Base-by-base conservation (phyloP, 129 eudicot genomes). In the Ambrosia artemisiifolia region DNA sequence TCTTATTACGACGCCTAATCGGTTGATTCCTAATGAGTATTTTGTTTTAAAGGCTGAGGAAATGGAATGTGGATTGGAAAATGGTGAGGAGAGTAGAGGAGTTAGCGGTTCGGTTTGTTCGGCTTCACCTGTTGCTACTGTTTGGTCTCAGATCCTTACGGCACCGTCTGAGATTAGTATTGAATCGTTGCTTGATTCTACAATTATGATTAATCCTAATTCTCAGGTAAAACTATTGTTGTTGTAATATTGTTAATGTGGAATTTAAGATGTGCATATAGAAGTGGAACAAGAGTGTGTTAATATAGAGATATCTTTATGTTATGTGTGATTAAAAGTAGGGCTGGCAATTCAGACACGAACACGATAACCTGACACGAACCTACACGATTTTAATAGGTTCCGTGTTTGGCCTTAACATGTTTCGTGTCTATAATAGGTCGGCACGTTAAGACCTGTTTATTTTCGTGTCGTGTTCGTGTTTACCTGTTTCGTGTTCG, bases 161-260 rank as follows among this genome's bases (percentile, higher is more conserved):
- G 75, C 83, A 44, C 88, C 94, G 7, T 34, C 84, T 16, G 96
- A 90, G 4, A 73, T 87, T 34, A 83, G 85, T 46, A 86, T 88
- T 0, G 81, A 86, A 0, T 78, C 83, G 7, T 78, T 85, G 84
- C 84, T 85, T 17, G 91, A 87, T 57, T 85, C 88, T 40, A 88
- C 88, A 16, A 18, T 87, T 59, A 74, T 90, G 88, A 81, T 87
- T 24, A 24, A 24, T 42, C 84, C 85, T 11, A 85, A 85, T 85
- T 60, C 81, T 64, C 91, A 80, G 91, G 95, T 88, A 71, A 69
- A 61, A 16, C 28, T 24, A 24, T 17, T 11, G 10, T 17, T 11
- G 10, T 3, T 74, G 6, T 13, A 34, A 36, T 53, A 32, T 62
- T 36, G 28, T 19, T 30, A 12, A 46, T 38, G 3, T 17, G 17